Evolutionary conservation across 441 rosid species (phyloP), one percentile per base, ranked within the genome.

Genomic region (Rhodomyrtus psidioides): DNA sequence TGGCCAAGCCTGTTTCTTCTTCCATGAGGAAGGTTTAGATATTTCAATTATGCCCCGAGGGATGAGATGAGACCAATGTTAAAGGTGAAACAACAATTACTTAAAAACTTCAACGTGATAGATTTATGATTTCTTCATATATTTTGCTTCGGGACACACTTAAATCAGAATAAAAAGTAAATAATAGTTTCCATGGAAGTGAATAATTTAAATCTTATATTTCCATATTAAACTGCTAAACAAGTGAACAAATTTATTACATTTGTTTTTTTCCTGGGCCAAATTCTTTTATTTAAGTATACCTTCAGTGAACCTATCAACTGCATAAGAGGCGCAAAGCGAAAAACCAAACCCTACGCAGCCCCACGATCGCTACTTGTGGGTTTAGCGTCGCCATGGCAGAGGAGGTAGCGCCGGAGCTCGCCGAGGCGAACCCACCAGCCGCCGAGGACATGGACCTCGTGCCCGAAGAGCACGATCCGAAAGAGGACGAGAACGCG

Each of bases 401-500:
- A 44, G 97, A 94, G 82, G 92, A 88, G 75, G 75, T 85, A 51
- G 75, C 84, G 53, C 83, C 86, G 19, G 94, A 92, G 76, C 90
- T 91, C 87, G n/a, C 85, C 65, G 92, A 88, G 83, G 75, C 92
- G 57, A 92, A 85, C 84, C 83, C 88, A 65, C 19, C 89, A 49
- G 84, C 87, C 24, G 82, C 87, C 21, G 91, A 88, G 46, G 97
- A 92, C 53, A 95, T 93, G 99, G 95, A 93, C 75, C 86, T 93
- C 56, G 94, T 86, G 28, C 87, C 86, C 46, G 75, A 44, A 8
- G 83, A 49, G 51, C n/a, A 84, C 26, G 55, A 62, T 39, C 27
- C 60, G 17, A 55, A 53, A 28, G 59, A 7, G 27, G 84, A 12
- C 4, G 62, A 21, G 65, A 44, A 60, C 55, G 65, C 53, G 12